Conservation (phyloP, 768 basidiomycete genomes). For the Boletus speciosus region DNA sequence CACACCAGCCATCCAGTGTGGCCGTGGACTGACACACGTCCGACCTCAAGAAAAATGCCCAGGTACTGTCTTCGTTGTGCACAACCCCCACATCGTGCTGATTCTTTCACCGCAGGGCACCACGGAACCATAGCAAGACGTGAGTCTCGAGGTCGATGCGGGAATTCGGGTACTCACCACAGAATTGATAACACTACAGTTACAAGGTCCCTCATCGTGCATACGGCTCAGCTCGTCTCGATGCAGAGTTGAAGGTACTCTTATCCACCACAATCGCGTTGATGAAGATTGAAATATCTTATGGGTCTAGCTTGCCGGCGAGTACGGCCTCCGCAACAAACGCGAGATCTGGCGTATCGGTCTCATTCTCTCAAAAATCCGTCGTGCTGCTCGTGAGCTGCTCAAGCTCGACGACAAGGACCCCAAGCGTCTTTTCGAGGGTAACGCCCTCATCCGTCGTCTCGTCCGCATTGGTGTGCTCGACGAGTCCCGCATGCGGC, state of each 20-base stretch:
- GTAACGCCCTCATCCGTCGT: conserved; percentile 92
- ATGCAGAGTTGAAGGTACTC: conserved; percentile 95
- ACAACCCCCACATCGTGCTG: conserved; percentile 13
- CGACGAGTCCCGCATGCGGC: conserved; percentile 97
- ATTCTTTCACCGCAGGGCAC: conserved; percentile 58
- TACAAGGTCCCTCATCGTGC: conserved; percentile 99
- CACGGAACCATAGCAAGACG: conserved; percentile 93
- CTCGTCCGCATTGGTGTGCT: conserved; percentile 99
- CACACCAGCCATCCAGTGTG: conserved; percentile 38
- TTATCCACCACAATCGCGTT: not conserved
- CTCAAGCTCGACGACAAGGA: conserved; percentile 99
- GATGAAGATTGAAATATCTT: conserved; percentile 1
- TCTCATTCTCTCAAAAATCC: conserved; percentile 97
- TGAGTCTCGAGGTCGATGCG: conserved; percentile 80
- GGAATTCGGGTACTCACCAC: conserved; percentile 58
- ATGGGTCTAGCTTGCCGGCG: conserved; percentile 83
- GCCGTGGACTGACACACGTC: conserved; percentile 24
- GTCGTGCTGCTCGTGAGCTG: conserved; percentile 99
- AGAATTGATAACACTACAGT: conserved; percentile 59
- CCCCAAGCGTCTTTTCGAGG: conserved; percentile 99
- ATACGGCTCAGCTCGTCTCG: conserved; percentile 96
- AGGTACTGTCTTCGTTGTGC: conserved; percentile 52
- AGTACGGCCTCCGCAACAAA: conserved; percentile 99
- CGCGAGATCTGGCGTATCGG: conserved; percentile 99
- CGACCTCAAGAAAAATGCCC: conserved; percentile 76